A percentile compares a stretch with the other conserved stretches of the same genome.
These are phyloP conservation scores for Fusarium sp. DNA, from an alignment of 2,329 filamentous ascomycete species.

Conservation along the genomic window DNA sequence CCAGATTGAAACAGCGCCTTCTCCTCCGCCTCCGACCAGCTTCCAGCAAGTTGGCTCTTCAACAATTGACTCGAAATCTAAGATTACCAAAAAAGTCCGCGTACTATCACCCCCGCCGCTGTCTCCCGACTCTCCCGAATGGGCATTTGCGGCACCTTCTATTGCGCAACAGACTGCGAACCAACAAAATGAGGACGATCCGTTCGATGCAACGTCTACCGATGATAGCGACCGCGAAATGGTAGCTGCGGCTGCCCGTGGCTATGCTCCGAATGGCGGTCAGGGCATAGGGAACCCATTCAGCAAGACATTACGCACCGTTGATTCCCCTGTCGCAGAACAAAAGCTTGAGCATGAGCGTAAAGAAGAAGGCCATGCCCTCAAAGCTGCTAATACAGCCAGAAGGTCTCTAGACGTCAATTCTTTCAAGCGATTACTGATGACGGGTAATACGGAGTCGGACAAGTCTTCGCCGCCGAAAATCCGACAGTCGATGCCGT, in stretches of 20 bases:
- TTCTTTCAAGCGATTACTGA: conserved; percentile 77
- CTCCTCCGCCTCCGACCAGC: conserved; percentile 39
- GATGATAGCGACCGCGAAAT: conserved; percentile 44
- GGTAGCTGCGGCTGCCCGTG: conserved; percentile 36
- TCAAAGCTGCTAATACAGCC: conserved; percentile 45
- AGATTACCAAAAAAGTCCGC: conserved; percentile 72
- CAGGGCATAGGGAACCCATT: conserved; percentile 56
- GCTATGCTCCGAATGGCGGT: conserved; percentile 33
- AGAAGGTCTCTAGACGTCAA: conserved; percentile 74
- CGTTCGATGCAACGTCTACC: conserved; percentile 45
- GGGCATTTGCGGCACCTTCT: conserved; percentile 45
- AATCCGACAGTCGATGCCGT: conserved; percentile 15
- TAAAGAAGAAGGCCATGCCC: conserved; percentile 44
- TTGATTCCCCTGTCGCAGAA: conserved; percentile 52
- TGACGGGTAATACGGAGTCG: conserved; percentile 71
- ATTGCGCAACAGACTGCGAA: conserved; percentile 42
- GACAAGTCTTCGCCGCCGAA: conserved; percentile 11
- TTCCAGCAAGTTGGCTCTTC: conserved; percentile 42
- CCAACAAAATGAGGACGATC: conserved; percentile 41
- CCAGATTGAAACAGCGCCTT: conserved; percentile 43
- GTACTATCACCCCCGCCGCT: conserved; percentile 71
- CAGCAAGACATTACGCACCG: conserved; percentile 62
- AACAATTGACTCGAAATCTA: conserved; percentile 53
- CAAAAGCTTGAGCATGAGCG: conserved; percentile 45
- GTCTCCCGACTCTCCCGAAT: conserved; percentile 61